phyloP scores from a whole-genome alignment of 495 filamentous ascomycete species.

The Physcia stellaris region DNA sequence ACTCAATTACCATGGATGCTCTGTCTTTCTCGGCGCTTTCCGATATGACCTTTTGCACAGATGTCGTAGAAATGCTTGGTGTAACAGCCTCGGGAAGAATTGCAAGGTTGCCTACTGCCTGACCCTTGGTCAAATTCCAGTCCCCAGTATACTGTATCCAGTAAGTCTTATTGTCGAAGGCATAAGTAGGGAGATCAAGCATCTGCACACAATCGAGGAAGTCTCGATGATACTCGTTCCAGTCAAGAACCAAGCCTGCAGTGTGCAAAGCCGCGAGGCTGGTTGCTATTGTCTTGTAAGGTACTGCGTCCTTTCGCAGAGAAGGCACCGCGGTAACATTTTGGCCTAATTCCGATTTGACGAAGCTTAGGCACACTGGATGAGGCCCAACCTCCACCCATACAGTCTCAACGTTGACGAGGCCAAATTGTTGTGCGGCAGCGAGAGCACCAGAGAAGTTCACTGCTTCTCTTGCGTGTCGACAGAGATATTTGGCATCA shows the following conservation, averaged over 20 bases:
- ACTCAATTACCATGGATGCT: constrained; percentile 10
- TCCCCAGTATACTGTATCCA: constrained; percentile 37
- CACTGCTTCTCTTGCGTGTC: constrained; percentile 12
- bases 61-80: constrained; percentile 3
- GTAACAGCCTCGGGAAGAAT: neutral
- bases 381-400: constrained; percentile 16
- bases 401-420: constrained; percentile 6
- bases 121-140: constrained; percentile 35
- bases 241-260: constrained; percentile 29
- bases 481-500: constrained; percentile 8
- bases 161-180: constrained; percentile 36
- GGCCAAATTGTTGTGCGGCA: constrained; percentile 1
- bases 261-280: constrained; percentile 24
- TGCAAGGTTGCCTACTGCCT: constrained; percentile 7
- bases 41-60: constrained; percentile 4
- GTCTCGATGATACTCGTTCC: constrained; percentile 33
- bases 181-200: constrained; percentile 30
- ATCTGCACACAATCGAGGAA: constrained; percentile 28
- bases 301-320: constrained; percentile 22
- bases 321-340: constrained; percentile 7
- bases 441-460: constrained; percentile 11
- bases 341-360: constrained; percentile 34
- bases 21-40: constrained; percentile 7
- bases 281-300: constrained; percentile 30
- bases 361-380: constrained; percentile 12